These are phyloP conservation scores for Claviceps monticola DNA, from an alignment of 2,329 filamentous ascomycete species.

Conservation along the genomic window DNA sequence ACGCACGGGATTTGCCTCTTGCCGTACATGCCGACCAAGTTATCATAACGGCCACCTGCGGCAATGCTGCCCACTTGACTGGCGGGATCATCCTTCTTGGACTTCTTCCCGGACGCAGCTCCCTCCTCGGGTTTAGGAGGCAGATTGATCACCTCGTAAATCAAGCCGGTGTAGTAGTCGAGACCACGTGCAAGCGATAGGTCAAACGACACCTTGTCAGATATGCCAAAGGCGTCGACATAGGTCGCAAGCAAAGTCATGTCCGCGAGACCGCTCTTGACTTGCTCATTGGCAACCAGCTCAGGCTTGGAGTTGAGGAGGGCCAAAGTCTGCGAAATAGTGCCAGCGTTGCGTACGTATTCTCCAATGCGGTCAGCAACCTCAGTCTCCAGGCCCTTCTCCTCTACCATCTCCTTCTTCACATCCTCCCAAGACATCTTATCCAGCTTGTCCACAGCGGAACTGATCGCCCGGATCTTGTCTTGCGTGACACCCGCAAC, in stretches of 20 bases:
- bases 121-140: constrained; percentile 15
- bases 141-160: constrained; percentile 79
- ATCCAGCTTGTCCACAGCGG: constrained; percentile 90
- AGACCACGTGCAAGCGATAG: constrained; percentile 78
- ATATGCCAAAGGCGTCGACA: constrained; percentile 60
- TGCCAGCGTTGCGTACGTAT: constrained; percentile 67
- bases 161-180: constrained; percentile 86
- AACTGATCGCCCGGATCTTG: constrained; percentile 80
- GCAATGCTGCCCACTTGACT: constrained; percentile 70
- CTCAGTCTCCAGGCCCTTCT: constrained; percentile 60
- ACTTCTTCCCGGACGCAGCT: constrained; percentile 26
- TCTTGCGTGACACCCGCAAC: constrained; percentile 79
- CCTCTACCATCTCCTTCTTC: constrained; percentile 76
- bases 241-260: constrained; percentile 72
- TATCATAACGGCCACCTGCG: constrained; percentile 82
- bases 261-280: constrained; percentile 68
- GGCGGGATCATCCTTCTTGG: constrained; percentile 38
- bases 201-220: constrained; percentile 72
- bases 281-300: constrained; percentile 56
- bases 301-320: constrained; percentile 53
- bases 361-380: constrained; percentile 80
- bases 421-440: constrained; percentile 87
- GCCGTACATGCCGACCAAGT: constrained; percentile 88
- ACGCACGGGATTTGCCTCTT: constrained; percentile 59
- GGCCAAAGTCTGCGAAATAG: constrained; percentile 53